Base-by-base conservation (phyloP, 1,284 basidiomycete genomes). In the Vanrija humicola region DNA sequence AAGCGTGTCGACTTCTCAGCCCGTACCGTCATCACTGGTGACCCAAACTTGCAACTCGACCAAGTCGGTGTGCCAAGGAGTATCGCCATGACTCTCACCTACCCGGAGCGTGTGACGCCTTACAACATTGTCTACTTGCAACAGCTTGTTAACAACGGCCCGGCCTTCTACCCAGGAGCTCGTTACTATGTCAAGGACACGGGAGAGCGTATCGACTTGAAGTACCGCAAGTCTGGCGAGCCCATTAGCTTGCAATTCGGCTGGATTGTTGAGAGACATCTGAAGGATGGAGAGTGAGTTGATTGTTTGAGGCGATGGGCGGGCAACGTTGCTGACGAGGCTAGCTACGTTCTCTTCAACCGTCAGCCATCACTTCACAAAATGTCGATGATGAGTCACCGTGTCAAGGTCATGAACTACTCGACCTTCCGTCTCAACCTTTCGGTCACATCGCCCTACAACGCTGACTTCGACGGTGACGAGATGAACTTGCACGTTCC, bases 371-470 rank as follows among this genome's bases (percentile, higher is more conserved):
- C 87, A 82, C 78, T 98, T 76, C 96, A 99, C 79, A 99, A 98
- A 79, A 98, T 98, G 96, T 95, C 90, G 82, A 98, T 98, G 96
- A 98, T 98, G 96, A 92, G 90, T 76, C 96, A 99, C 80, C 86
- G 96, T 42, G 90, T 98, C 48, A 92, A 90, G 72, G 80, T 99
- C 55, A 97, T 98, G 94, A 90, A 91, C 38, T 98, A 98, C 77
- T 98, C 96, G 26, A 98, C 90, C 18, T 61, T 93, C 72, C 77
- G 89, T 83, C 43, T 52, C 43, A 58, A 61, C 58, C 48, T 61
- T 18, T 56, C 25, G 50, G 73, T 75, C 47, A 77, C 76, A 2
- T 77, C 75, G 38, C 76, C 76, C 6, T 78, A 77, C 79, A 97
- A 97, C 68, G 93, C 93, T 74, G 93, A 97, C 79, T 99, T 98